These are phyloP conservation scores for Phytophthora nicotianae DNA, from an alignment of 352 stramenopile species.

Conservation along the genomic window DNA sequence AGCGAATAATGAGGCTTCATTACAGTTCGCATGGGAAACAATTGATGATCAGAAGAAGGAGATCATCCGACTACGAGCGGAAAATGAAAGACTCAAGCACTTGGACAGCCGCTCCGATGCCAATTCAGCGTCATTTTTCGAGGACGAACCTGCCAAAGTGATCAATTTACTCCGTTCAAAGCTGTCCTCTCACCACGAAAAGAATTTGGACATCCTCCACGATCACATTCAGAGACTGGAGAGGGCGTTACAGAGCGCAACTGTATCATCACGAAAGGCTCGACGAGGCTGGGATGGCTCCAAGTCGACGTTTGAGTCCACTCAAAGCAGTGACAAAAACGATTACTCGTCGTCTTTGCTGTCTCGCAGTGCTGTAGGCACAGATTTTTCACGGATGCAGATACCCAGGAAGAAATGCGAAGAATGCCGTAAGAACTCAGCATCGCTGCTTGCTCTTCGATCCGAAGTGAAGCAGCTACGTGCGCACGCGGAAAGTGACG, in stretches of 20 bases:
- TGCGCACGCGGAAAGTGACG: conserved; percentile 40
- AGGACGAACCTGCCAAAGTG: conserved; percentile 39
- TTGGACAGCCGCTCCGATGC: conserved; percentile 8
- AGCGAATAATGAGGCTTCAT: conserved; percentile 55
- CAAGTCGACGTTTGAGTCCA: conserved; percentile 48
- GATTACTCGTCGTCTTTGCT: conserved; percentile 27
- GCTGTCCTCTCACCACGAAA: conserved; percentile 58
- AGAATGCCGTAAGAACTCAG: conserved; percentile 44
- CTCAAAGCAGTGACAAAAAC: conserved; percentile 38
- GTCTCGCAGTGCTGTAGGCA: conserved; percentile 31
- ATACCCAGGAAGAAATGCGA: conserved; percentile 38
- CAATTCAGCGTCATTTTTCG: conserved; percentile 27
- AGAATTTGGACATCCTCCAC: conserved; percentile 57
- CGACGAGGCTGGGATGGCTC: conserved; percentile 35
- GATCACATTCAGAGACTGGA: conserved; percentile 66
- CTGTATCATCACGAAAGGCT: conserved; percentile 9
- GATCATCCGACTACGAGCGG: conserved; percentile 59
- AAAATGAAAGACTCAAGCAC: conserved; percentile 52
- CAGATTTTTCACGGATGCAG: conserved; percentile 44
- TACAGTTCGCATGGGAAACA: conserved; percentile 81
- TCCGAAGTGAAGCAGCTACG: conserved; percentile 58
- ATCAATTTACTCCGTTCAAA: conserved; percentile 61
- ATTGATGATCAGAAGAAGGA: conserved; percentile 78
- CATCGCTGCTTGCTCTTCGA: conserved; percentile 44
- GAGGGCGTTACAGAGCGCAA: conserved; percentile 35